Evolutionary conservation across 1,284 basidiomycete genomes (phyloP).

Genomic region (Porodaedalea pini): DNA sequence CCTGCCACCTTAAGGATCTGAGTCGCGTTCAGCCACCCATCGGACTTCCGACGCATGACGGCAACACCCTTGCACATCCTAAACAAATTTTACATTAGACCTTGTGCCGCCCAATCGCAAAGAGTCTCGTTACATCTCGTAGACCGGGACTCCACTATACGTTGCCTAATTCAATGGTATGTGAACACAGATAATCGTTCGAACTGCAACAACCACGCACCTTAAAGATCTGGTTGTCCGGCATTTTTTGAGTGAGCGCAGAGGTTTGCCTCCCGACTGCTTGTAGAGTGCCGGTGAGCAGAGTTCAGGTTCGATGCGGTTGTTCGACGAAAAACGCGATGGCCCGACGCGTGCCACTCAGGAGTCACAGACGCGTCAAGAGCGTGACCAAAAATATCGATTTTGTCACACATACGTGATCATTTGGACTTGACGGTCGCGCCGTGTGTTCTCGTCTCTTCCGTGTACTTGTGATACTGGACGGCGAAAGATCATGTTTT

Average conservation of each 20-base stretch:
- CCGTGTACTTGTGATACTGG: too few relatives aligned
- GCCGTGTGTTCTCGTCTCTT: too few relatives aligned
- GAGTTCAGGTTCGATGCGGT: not conserved
- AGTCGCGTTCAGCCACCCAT: conserved; percentile 98
- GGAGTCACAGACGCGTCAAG: conserved; percentile 6
- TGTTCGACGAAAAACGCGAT: conserved; percentile 1
- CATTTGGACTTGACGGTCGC: too few relatives aligned
- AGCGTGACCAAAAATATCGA: not conserved
- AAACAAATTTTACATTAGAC: conserved; percentile 26
- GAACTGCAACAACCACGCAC: conserved; percentile 34
- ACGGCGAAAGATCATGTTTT: too few relatives aligned
- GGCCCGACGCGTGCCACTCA: conserved; percentile 1
- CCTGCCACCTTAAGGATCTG: conserved; percentile 99
- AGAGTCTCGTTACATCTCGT: conserved; percentile 65
- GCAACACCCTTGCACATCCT: conserved; percentile 95
- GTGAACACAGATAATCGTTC: conserved; percentile 20
- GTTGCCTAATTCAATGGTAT: conserved; percentile 56
- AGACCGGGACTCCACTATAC: conserved; percentile 84
- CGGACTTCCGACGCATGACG: conserved; percentile 94
- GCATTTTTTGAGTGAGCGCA: conserved; percentile 44
- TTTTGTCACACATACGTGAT: not conserved
- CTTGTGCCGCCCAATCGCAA: conserved; percentile 32
- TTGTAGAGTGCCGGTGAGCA: not conserved
- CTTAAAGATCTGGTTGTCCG: conserved; percentile 80
- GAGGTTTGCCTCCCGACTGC: not conserved